Percentiles rank a stretch among this genome's conserved stretches.
Evolutionary conservation across 768 basidiomycete species (phyloP).

Genomic region (Mycena filopes): DNA sequence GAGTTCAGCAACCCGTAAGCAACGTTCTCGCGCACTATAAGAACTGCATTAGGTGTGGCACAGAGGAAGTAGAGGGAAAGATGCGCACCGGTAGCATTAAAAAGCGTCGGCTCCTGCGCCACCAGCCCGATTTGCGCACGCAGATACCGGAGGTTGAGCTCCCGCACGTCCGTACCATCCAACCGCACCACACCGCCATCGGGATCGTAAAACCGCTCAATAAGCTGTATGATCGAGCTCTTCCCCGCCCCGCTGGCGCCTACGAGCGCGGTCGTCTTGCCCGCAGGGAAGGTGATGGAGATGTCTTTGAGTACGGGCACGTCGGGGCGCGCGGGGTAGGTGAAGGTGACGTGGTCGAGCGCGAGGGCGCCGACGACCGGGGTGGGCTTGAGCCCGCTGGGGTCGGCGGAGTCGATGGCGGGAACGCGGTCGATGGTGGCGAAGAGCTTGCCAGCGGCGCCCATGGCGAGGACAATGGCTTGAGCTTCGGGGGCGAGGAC

Average conservation of each 20-base stretch:
- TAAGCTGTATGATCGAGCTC: slow-evolving; percentile 77
- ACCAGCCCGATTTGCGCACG: slow-evolving; percentile 89
- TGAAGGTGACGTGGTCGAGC: slow-evolving; percentile 80
- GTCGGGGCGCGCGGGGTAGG: slow-evolving; percentile 82
- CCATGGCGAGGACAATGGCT: slow-evolving; percentile 81
- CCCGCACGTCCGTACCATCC: slow-evolving; percentile 78
- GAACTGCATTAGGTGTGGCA: too few species aligned
- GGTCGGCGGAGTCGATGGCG: slow-evolving; percentile 80
- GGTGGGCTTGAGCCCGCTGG: slow-evolving; percentile 73
- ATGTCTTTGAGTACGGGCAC: slow-evolving; percentile 83
- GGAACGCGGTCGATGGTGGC: slow-evolving; percentile 90
- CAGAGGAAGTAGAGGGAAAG: too few species aligned
- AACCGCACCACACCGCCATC: slow-evolving; percentile 71
- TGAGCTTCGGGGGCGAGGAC: slow-evolving; percentile 88
- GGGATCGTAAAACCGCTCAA: slow-evolving; percentile 92
- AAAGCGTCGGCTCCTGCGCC: slow-evolving; percentile 87
- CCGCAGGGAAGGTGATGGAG: slow-evolving; percentile 73
- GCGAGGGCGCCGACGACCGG: slow-evolving; percentile 74
- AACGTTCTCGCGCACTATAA: slow-evolving; percentile 75
- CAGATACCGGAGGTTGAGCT: slow-evolving; percentile 85
- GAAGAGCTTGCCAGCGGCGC: slow-evolving; percentile 89
- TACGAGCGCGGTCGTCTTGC: slow-evolving; percentile 83
- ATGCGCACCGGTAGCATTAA: slow-evolving; percentile 66
- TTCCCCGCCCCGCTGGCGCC: slow-evolving; percentile 86
- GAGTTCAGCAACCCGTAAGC: slow-evolving; percentile 87